A percentile compares a stretch with the other conserved stretches of the same genome.
These are phyloP conservation scores for Aspergillus cavernicola DNA, from an alignment of 495 filamentous ascomycete genomes.

Conservation along the genomic window DNA sequence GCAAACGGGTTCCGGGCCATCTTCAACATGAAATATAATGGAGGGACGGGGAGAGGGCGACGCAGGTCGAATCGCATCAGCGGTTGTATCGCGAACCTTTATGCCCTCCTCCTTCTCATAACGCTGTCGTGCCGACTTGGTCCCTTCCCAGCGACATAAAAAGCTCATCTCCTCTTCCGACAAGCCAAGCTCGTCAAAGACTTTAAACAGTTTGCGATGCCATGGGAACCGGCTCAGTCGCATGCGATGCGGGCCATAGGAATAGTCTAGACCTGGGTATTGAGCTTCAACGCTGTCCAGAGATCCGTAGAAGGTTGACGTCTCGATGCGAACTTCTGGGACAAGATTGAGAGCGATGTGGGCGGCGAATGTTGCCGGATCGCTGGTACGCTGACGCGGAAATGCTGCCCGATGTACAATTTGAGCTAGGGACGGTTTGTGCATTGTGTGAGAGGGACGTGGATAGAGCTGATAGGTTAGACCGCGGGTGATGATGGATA, in stretches of 20 bases:
- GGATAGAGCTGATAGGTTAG: neutral
- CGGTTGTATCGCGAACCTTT: constrained; percentile 73
- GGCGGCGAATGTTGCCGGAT: constrained; percentile 54
- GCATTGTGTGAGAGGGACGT: constrained; percentile 42
- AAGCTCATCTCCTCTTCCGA: constrained; percentile 71
- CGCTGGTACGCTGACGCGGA: constrained; percentile 51
- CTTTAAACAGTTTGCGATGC: constrained; percentile 77
- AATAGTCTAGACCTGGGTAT: constrained; percentile 89
- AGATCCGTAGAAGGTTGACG: constrained; percentile 78
- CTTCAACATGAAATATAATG: constrained; percentile 31
- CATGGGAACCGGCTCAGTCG: constrained; percentile 75
- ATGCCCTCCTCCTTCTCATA: constrained; percentile 77
- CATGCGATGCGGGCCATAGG: constrained; percentile 73
- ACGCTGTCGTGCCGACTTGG: constrained; percentile 78
- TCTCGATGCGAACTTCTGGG: constrained; percentile 86
- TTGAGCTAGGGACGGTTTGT: constrained; percentile 53
- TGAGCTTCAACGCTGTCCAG: constrained; percentile 82
- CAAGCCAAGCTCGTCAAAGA: constrained; percentile 74
- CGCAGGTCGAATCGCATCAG: constrained; percentile 54
- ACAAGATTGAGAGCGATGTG: constrained; percentile 67
- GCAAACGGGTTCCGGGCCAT: constrained; percentile 27
- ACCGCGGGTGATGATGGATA: neutral
- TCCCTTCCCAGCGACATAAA: constrained; percentile 92
- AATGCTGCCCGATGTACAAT: constrained; percentile 56
- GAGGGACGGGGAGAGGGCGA: constrained; percentile 32